Conservation (phyloP, 768 basidiomycete genomes). For the Rickenella mellea region DNA sequence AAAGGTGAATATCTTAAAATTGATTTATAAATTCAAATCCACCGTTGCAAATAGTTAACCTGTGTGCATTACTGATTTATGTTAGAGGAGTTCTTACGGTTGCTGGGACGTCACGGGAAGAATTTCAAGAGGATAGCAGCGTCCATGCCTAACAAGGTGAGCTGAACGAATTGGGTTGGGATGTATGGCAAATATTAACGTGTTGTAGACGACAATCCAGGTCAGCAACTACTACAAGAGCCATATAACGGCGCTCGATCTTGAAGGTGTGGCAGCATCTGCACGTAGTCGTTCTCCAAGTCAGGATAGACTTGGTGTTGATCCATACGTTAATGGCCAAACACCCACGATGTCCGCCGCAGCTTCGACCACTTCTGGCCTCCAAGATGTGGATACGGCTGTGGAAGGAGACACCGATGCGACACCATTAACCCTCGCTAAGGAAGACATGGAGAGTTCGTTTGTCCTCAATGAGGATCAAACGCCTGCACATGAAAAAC, state of each 20-base stretch:
- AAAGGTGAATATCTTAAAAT: slow-evolving; percentile 42
- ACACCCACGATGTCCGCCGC: too few species aligned
- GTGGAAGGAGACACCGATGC: too few species aligned
- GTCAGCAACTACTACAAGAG: slow-evolving; percentile 42
- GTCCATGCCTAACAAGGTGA: slow-evolving; percentile 53
- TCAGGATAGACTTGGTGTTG: background rate
- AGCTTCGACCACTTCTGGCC: too few species aligned
- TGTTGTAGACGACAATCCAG: slow-evolving; percentile 42
- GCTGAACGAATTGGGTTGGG: slow-evolving; percentile 1
- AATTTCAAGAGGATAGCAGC: slow-evolving; percentile 65
- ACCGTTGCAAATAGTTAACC: background rate
- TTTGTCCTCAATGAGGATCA: too few species aligned
- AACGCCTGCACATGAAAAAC: too few species aligned
- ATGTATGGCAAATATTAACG: background rate
- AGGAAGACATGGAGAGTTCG: too few species aligned
- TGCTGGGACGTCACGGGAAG: slow-evolving; percentile 54
- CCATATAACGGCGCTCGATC: slow-evolving; percentile 29
- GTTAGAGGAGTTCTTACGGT: slow-evolving; percentile 39
- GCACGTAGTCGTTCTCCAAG: slow-evolving; percentile 31
- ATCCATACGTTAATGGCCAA: too few species aligned
- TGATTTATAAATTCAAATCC: too few species aligned
- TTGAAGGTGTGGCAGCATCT: slow-evolving; percentile 28
- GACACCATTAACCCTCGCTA: too few species aligned
- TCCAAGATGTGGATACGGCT: too few species aligned
- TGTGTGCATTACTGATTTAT: slow-evolving; percentile 5